Evolutionary conservation across 1,139 yeast species (phyloP), one percentile per base, ranked within the genome.

Genomic region (Geotrichum aggregatum): DNA sequence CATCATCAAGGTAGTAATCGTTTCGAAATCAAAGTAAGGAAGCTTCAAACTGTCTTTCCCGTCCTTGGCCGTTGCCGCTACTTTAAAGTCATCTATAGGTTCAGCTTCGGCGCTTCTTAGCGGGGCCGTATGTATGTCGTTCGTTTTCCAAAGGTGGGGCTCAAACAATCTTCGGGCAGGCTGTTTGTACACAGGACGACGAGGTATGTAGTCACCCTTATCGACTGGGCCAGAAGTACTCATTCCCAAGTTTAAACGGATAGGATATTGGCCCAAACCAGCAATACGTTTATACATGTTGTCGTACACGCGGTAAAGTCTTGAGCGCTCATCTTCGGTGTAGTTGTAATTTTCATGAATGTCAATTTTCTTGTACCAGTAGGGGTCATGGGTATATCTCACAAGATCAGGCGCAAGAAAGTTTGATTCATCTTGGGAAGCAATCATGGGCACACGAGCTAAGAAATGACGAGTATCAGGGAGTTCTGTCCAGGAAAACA

Each of bases 401-500:
- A 41, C 36, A 13, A 47, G 18, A 31, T 55, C 59, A 11, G 47
- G 49, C 6, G 56, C 46, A 39, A 43, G 26, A 48, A 43, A 7
- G 55, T 38, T 18, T 8, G 54, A 47, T 34, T 52, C 55, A 16
- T 51, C 52, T 11, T 40, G 47, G 4, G 56, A 40, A 11, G 35
- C 47, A 13, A 54, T 31, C 48, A 54, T 26, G 6, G 58, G 58
- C 21, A 52, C 22, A 18, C 58, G 41, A 24, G 21, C 28, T 11
- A 50, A 35, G 18, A 38, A 41, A 28, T 54, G 58, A 16, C 58
- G 26, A n/a, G 40, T n/a, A 33, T 56, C 58, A 3, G 54, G 54
- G 18, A 46, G 19, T 38, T 60, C 59, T 7, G 48, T 39, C 59
- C 61, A 61, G 33, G 55, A 41, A n/a, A 53, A 44, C 1, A 52